A percentile compares a stretch with the other conserved stretches of the same genome.
These are phyloP conservation scores for Ligustrum vulgare DNA, from an alignment of 257 asterid genomes.

Conservation along the genomic window DNA sequence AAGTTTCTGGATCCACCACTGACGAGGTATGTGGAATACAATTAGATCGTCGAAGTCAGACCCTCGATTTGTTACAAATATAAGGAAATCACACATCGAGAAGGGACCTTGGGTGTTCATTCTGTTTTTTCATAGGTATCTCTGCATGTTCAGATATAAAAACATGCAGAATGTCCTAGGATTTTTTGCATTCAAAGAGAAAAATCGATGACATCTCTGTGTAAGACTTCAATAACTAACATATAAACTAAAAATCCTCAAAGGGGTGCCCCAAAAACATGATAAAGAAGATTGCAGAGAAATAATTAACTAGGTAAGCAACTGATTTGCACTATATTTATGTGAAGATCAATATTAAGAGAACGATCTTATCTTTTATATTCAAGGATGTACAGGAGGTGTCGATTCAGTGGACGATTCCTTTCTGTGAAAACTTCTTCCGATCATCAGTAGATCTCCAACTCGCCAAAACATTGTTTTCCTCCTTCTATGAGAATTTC, in stretches of 20 bases:
- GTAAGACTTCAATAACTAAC: background rate
- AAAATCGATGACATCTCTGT: background rate
- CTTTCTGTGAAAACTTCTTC: slow-evolving; percentile 47
- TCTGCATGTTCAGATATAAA: background rate
- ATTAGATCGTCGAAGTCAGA: no score
- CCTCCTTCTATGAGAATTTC: slow-evolving; percentile 32
- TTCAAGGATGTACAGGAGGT: background rate
- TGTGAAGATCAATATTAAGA: background rate
- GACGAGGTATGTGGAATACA: no score
- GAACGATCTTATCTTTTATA: background rate
- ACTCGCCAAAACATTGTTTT: slow-evolving; percentile 64
- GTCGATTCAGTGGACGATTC: slow-evolving; percentile 35
- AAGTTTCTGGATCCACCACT: no score
- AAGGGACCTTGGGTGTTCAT: no score
- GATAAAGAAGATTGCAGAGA: background rate
- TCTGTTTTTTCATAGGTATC: no score
- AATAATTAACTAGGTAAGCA: background rate
- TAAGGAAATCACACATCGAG: no score
- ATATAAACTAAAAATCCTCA: background rate
- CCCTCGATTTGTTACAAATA: no score
- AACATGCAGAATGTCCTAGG: background rate
- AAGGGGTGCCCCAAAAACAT: background rate
- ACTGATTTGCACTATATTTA: background rate
- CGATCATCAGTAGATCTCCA: slow-evolving; percentile 55
- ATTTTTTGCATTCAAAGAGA: background rate